A percentile compares a stretch with the other conserved stretches of the same genome.
Conservation (phyloP, 2,329 filamentous ascomycete species). For the Aurifilum marmelostoma region DNA sequence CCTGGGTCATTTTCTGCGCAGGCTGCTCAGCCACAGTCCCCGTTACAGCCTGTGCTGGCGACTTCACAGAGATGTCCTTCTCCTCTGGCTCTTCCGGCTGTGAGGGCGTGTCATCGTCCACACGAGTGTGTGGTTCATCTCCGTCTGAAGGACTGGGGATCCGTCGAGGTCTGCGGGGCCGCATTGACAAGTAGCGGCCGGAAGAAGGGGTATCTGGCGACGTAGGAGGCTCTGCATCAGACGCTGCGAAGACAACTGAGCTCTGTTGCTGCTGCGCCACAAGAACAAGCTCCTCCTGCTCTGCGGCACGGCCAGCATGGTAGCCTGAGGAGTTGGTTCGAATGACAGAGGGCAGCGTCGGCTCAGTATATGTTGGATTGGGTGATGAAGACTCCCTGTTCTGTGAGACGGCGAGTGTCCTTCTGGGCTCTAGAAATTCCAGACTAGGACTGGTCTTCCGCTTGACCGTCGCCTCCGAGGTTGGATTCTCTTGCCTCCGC, state of each 20-base stretch:
- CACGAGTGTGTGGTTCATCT: background rate
- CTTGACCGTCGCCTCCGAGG: constrained; percentile 29
- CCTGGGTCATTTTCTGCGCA: background rate
- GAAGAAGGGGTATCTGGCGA: constrained; percentile 15
- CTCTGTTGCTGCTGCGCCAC: background rate
- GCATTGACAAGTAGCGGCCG: constrained; percentile 13
- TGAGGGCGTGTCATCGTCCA: background rate
- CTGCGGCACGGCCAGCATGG: background rate
- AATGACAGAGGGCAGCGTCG: constrained; percentile 12
- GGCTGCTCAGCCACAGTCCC: background rate
- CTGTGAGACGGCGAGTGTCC: constrained; percentile 15
- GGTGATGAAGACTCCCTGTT: constrained; percentile 16
- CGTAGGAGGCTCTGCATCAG: background rate
- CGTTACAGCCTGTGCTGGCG: background rate
- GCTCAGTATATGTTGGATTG: constrained; percentile 5
- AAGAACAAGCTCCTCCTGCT: background rate
- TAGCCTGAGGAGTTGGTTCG: background rate
- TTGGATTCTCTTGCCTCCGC: constrained; percentile 33
- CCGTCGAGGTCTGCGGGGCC: constrained; percentile 10
- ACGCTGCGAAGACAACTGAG: background rate
- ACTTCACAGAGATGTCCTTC: background rate
- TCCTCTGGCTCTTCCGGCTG: background rate
- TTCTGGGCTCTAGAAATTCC: constrained; percentile 5
- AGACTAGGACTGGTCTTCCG: constrained; percentile 20
- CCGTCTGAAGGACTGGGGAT: background rate